A percentile compares a stretch with the other conserved stretches of the same genome.
Conservation (phyloP, 257 asterid genomes). For the Leptodermis oblonga region DNA sequence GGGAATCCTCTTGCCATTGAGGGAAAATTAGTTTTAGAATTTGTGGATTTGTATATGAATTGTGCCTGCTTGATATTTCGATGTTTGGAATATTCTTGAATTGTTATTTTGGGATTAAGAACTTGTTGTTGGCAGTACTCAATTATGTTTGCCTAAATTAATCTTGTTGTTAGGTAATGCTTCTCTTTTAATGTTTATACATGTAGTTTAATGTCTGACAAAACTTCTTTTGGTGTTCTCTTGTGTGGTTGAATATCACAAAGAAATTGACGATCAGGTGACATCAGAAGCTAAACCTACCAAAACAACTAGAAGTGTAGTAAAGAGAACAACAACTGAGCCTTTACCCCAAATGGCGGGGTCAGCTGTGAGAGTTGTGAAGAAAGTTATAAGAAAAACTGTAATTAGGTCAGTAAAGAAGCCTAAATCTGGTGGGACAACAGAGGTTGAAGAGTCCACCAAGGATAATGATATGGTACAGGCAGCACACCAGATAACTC, state of each 20-base stretch:
- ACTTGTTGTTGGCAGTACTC: background rate
- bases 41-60: too few species aligned
- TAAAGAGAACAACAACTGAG: constrained; percentile 22
- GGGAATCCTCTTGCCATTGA: too few species aligned
- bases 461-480: constrained; percentile 8
- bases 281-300: constrained; percentile 31
- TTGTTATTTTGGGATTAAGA: background rate
- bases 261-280: constrained; percentile 22
- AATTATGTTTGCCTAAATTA: too few species aligned
- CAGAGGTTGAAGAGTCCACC: constrained; percentile 6
- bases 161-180: background rate
- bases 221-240: background rate
- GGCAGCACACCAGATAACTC: constrained; percentile 5
- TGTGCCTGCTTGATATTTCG: background rate
- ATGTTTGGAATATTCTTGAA: background rate
- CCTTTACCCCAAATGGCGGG: too few species aligned
- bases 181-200: background rate
- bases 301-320: constrained; percentile 35
- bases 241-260: constrained; percentile 29
- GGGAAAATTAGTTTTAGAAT: background rate
- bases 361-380: constrained; percentile 26
- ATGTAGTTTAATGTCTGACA: background rate
- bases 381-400: constrained; percentile 34
- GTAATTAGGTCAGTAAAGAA: constrained; percentile 27
- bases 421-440: constrained; percentile 22